Evolutionary conservation across 2,329 filamentous ascomycete genomes (phyloP).

Genomic region (Sclerotinia subarctica): DNA sequence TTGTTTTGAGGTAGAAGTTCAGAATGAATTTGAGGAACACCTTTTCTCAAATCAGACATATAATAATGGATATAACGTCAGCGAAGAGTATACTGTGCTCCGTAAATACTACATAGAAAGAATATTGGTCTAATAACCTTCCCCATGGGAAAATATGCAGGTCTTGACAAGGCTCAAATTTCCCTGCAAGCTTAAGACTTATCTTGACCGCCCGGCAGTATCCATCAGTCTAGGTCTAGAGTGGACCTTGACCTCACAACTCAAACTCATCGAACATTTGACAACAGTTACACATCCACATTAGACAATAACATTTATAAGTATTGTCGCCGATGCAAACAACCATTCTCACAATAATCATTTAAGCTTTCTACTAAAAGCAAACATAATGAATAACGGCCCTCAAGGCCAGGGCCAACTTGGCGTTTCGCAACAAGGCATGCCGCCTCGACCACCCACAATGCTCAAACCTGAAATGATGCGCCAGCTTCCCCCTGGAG

Average conservation of each 20-base stretch:
- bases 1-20: too few relatives aligned
- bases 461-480: slow-evolving; percentile 38
- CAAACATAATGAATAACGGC: slow-evolving; percentile 33
- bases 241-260: background rate
- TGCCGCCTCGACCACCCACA: slow-evolving; percentile 27
- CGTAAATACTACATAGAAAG: too few relatives aligned
- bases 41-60: background rate
- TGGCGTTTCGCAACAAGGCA: slow-evolving; percentile 24
- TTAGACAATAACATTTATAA: background rate
- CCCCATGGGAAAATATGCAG: slow-evolving; percentile 1
- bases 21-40: background rate
- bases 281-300: background rate
- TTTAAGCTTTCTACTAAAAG: background rate
- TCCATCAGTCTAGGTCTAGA: background rate
- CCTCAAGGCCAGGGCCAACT: slow-evolving; percentile 28
- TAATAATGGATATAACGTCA: background rate
- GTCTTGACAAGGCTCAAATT: background rate
- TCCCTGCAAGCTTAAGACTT: background rate
- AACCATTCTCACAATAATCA: background rate
- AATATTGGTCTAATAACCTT: background rate
- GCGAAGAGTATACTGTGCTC: background rate
- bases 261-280: background rate
- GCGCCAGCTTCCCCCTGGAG: slow-evolving; percentile 32
- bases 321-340: background rate
- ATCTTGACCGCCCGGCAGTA: slow-evolving; percentile 3